Evolutionary conservation across 441 rosid genomes (phyloP), one percentile per base, ranked within the genome.

Genomic region (Pelargonium citronellum): DNA sequence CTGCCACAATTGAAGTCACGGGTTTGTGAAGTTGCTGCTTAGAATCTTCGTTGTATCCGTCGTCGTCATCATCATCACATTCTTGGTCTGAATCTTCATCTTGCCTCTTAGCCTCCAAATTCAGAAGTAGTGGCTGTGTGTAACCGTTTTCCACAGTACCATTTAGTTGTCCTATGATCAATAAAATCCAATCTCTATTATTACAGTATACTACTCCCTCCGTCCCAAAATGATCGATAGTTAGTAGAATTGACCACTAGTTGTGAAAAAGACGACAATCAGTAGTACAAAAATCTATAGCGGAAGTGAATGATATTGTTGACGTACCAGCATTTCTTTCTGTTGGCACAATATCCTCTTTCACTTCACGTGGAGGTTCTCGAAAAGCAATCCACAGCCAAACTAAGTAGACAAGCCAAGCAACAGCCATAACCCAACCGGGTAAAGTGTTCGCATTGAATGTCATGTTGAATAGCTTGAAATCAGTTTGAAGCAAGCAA

Each of bases 351-450:
- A 16, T 39, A 61, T 70, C 55, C 71, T 66, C 75, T 73, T 74
- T 75, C 11, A 67, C 44, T 58, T 71, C 77, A 3, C 1, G 64
- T 60, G 68, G 67, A 53, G 85, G 85, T 71, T 84, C 87, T 70
- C 71, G 72, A 67, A 85, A 85, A 5, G 75, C 81, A 27, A 81
- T 67, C 69, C 80, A 79, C 69, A 85, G 12, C 83, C 86, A 85
- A 47, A 79, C 10, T 43, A 83, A 64, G 64, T 81, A 85, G 60
- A 79, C 58, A 62, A 85, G 76, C 88, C 86, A 85, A 13, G 77
- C 73, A 66, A 79, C 39, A 66, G 86, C 82, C 88, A 85, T 85
- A 58, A 79, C 41, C 86, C 86, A 85, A 49, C 88, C 86, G 0
- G 88, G 88, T 53, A 85, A 72, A 69, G 88, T 83, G 27, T 72